A percentile compares a stretch with the other conserved stretches of the same genome.
Evolutionary conservation across 139 green algal species (phyloP).

Genomic region (Chlamydomonas sp.): DNA sequence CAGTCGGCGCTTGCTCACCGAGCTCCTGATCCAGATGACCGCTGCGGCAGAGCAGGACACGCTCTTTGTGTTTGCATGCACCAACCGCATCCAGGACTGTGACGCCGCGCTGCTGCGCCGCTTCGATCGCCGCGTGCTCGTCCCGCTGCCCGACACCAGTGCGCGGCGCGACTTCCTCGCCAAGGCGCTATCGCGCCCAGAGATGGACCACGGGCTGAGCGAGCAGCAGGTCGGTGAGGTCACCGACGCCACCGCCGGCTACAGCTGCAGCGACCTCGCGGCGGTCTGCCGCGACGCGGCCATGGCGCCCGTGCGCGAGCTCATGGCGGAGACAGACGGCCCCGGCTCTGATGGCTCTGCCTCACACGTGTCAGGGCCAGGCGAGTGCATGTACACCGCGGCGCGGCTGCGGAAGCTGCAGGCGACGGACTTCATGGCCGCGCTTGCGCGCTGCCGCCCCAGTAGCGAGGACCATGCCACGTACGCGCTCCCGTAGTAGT

Average conservation of each 20-base stretch:
- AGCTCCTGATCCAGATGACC: constrained; percentile 53
- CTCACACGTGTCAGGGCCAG: too few relatives aligned
- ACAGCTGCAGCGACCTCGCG: constrained; percentile 47
- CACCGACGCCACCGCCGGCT: constrained; percentile 18
- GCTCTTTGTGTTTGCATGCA: constrained; percentile 48
- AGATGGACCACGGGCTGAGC: constrained; percentile 5
- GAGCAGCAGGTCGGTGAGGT: background rate
- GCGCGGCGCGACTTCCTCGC: constrained; percentile 35
- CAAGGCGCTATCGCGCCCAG: constrained; percentile 11
- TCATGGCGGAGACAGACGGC: too few relatives aligned
- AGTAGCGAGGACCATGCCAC: too few relatives aligned
- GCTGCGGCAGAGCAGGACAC: too few relatives aligned
- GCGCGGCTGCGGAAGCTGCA: too few relatives aligned
- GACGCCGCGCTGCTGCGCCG: constrained; percentile 50
- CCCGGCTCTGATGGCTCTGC: too few relatives aligned
- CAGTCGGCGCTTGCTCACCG: constrained; percentile 46
- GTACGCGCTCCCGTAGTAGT: too few relatives aligned
- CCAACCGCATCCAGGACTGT: constrained; percentile 56
- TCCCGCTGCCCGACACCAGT: constrained; percentile 39
- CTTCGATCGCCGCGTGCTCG: constrained; percentile 45
- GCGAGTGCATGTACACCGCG: too few relatives aligned
- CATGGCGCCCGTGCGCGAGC: constrained; percentile 48
- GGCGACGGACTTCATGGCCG: too few relatives aligned
- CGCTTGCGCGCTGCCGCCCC: too few relatives aligned
- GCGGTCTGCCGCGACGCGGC: constrained; percentile 34